Conservation (phyloP, 164 flowering plant species). For the Macadamia integrifolia region DNA sequence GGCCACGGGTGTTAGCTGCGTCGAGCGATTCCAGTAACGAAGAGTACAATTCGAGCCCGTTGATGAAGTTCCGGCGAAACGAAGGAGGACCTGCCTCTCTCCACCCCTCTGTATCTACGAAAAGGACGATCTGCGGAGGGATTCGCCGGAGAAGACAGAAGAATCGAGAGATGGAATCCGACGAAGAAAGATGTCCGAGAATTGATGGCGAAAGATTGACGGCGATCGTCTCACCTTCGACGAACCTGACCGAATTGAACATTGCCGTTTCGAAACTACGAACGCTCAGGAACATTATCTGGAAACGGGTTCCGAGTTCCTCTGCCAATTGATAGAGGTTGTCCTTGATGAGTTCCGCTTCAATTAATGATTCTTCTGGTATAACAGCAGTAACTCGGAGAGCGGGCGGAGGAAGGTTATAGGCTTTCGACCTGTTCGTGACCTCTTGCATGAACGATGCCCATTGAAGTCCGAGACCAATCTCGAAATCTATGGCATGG, state of each 20-base stretch:
- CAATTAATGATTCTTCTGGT: conserved; percentile 48
- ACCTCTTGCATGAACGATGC: conserved; percentile 76
- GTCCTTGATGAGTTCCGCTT: conserved; percentile 49
- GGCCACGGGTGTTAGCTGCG: conserved; percentile 37
- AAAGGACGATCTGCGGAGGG: conserved; percentile 49
- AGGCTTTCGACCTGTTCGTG: conserved; percentile 33
- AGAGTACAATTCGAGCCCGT: conserved; percentile 63
- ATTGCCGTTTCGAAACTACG: conserved; percentile 45
- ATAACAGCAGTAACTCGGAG: conserved; percentile 68
- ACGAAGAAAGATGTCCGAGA: conserved; percentile 39
- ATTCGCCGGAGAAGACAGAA: conserved; percentile 46
- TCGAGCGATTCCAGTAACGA: conserved; percentile 66
- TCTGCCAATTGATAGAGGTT: conserved; percentile 65
- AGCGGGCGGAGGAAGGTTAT: conserved; percentile 22
- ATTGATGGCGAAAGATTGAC: conserved; percentile 52
- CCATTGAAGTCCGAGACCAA: conserved; percentile 87
- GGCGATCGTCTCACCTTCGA: conserved; percentile 53
- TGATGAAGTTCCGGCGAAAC: conserved; percentile 44
- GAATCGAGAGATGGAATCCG: conserved; percentile 29
- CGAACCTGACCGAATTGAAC: conserved; percentile 50
- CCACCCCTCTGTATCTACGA: conserved; percentile 59
- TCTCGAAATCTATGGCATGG: conserved; percentile 78
- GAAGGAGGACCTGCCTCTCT: conserved; percentile 35
- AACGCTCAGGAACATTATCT: conserved; percentile 47
- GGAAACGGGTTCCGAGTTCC: conserved; percentile 54